These are phyloP conservation scores for Dactylorhiza incarnata DNA, from an alignment of 106 monocot species.

Conservation along the genomic window DNA sequence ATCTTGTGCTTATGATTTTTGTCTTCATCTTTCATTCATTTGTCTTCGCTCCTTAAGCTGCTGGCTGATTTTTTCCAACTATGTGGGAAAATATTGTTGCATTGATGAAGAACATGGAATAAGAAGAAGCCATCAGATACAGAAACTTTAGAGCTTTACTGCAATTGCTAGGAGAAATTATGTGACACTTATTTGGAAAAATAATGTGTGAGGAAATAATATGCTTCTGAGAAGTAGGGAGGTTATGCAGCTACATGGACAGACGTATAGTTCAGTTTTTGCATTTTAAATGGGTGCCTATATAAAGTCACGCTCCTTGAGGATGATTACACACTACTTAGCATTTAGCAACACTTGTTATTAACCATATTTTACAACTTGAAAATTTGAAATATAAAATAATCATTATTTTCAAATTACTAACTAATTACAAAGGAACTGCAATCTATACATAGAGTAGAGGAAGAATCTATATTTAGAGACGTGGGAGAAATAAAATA, in stretches of 20 bases:
- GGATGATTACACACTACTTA: not conserved
- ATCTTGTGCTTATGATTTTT: too few relatives aligned
- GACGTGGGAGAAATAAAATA: too few relatives aligned
- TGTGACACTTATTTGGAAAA: not conserved
- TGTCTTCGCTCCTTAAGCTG: too few relatives aligned
- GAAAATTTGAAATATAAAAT: not conserved
- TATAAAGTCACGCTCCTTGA: not conserved
- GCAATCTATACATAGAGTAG: too few relatives aligned
- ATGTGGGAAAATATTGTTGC: too few relatives aligned
- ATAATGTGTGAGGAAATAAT: not conserved
- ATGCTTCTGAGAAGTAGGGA: not conserved
- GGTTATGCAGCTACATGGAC: not conserved
- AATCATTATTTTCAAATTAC: too few relatives aligned
- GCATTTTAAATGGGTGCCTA: not conserved
- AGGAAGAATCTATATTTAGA: too few relatives aligned
- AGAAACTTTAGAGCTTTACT: not conserved
- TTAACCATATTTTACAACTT: not conserved
- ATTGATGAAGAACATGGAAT: not conserved
- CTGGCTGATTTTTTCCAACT: too few relatives aligned
- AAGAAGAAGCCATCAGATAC: not conserved
- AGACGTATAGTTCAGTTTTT: too few relatives aligned
- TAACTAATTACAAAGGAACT: too few relatives aligned
- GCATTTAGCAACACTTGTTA: not conserved
- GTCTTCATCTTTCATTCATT: too few relatives aligned
- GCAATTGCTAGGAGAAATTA: not conserved